phyloP scores from a whole-genome alignment of 2,329 filamentous ascomycete species.

The Stemphylium beticola region DNA sequence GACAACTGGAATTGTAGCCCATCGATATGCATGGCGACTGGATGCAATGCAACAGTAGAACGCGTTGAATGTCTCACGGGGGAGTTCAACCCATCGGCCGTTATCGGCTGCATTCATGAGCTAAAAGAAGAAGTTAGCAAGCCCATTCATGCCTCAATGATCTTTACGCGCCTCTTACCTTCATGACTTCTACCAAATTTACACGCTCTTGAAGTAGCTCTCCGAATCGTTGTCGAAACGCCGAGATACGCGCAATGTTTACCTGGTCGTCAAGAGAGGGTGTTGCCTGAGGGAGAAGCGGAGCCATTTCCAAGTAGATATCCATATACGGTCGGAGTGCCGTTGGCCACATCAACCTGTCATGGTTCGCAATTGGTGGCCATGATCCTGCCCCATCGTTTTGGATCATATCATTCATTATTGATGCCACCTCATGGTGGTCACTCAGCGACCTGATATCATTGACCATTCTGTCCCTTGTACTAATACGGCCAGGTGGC shows the following conservation, averaged over 20 bases:
- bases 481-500: not conserved
- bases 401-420: not conserved
- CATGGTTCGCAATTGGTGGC: slow-evolving; percentile 8
- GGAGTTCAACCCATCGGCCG: not conserved
- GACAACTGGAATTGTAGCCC: slow-evolving; percentile 6
- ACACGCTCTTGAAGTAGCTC: not conserved
- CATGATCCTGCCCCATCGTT: slow-evolving; percentile 5
- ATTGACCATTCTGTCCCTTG: not conserved
- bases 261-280: slow-evolving; percentile 3
- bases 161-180: not conserved
- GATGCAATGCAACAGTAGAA: slow-evolving; percentile 7
- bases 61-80: slow-evolving; percentile 3
- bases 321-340: slow-evolving; percentile 2
- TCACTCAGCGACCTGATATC: not conserved
- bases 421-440: not conserved
- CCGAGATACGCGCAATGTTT: not conserved
- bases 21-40: slow-evolving; percentile 2
- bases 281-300: not conserved
- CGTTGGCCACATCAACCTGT: not conserved
- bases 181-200: not conserved
- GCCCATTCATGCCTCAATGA: not conserved
- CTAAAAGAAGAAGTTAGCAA: not conserved
- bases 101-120: not conserved
- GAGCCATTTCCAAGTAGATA: slow-evolving; percentile 7
- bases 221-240: not conserved